phyloP scores from a whole-genome alignment of 495 filamentous ascomycete genomes.

The Podospora pseudopauciseta region DNA sequence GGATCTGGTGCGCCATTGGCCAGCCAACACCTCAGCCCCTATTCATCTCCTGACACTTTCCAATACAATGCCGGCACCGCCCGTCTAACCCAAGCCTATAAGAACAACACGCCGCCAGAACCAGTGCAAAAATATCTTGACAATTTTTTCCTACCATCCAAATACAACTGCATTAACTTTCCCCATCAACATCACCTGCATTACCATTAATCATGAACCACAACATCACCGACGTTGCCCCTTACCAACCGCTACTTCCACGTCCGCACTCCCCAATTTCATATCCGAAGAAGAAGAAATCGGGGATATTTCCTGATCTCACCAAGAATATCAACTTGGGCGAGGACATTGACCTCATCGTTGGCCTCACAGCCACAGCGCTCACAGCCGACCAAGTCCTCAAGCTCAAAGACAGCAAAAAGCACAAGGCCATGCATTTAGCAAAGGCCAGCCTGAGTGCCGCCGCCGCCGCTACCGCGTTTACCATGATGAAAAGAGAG shows the following conservation, averaged over 20 bases:
- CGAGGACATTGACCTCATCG: slow-evolving; percentile 43
- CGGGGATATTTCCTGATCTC: slow-evolving; percentile 5
- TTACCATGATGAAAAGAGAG: slow-evolving; percentile 24
- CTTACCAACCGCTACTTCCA: neutral
- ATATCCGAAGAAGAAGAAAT: neutral
- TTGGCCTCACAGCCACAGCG: slow-evolving; percentile 42
- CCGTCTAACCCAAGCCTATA: neutral
- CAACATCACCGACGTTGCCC: neutral
- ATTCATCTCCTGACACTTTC: neutral
- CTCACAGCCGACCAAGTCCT: slow-evolving; percentile 33
- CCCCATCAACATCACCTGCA: neutral
- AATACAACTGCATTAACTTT: neutral
- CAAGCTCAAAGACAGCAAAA: slow-evolving; percentile 19
- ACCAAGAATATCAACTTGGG: slow-evolving; percentile 22
- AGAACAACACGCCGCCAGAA: neutral
- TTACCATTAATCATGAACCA: neutral
- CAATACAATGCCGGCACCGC: neutral
- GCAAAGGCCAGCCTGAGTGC: slow-evolving; percentile 27
- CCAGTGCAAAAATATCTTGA: neutral
- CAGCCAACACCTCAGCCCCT: neutral
- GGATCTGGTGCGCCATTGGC: neutral
- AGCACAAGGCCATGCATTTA: slow-evolving; percentile 24
- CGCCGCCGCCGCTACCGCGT: slow-evolving; percentile 26
- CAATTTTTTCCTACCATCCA: neutral
- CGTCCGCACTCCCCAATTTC: neutral